phyloP scores from a whole-genome alignment of 805 yeast genomes.

The Priceomyces medius region DNA sequence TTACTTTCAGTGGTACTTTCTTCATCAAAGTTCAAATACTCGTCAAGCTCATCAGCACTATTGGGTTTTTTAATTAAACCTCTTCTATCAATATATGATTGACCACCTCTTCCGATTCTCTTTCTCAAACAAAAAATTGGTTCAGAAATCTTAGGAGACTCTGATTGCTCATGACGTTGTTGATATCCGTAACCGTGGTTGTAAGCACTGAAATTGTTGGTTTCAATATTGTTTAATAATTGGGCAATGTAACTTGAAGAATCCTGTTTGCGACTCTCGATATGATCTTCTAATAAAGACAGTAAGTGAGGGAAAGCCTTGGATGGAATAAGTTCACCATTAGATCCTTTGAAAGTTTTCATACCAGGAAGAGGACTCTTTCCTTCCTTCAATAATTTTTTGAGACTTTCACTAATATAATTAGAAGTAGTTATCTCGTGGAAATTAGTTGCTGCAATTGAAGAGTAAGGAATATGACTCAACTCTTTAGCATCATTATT shows the following conservation, averaged over 20 bases:
- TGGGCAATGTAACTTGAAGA: constrained; percentile 38
- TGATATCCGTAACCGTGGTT: constrained; percentile 34
- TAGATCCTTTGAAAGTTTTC: constrained; percentile 47
- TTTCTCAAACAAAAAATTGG: constrained; percentile 65
- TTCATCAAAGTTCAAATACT: constrained; percentile 41
- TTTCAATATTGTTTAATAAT: constrained; percentile 38
- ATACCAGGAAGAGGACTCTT: constrained; percentile 45
- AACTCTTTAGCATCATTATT: constrained; percentile 53
- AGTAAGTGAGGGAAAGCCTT: constrained; percentile 50
- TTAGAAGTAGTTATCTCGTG: constrained; percentile 65
- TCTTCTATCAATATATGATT: constrained; percentile 73
- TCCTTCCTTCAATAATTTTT: constrained; percentile 45
- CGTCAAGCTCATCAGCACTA: constrained; percentile 29
- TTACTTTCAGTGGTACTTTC: constrained; percentile 13
- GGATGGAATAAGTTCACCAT: constrained; percentile 50
- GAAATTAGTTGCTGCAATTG: constrained; percentile 64
- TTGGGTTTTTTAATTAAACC: constrained; percentile 43
- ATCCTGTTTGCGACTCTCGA: constrained; percentile 19
- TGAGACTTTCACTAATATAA: constrained; percentile 42
- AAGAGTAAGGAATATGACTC: constrained; percentile 73
- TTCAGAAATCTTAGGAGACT: constrained; percentile 38
- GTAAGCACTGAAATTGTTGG: constrained; percentile 39
- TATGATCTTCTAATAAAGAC: constrained; percentile 31
- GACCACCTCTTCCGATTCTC: constrained; percentile 70
- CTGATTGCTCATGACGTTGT: constrained; percentile 11